Evolutionary conservation across 768 basidiomycete genomes (phyloP), one percentile per base, ranked within the genome.

Genomic region (Lentinula lateritia): DNA sequence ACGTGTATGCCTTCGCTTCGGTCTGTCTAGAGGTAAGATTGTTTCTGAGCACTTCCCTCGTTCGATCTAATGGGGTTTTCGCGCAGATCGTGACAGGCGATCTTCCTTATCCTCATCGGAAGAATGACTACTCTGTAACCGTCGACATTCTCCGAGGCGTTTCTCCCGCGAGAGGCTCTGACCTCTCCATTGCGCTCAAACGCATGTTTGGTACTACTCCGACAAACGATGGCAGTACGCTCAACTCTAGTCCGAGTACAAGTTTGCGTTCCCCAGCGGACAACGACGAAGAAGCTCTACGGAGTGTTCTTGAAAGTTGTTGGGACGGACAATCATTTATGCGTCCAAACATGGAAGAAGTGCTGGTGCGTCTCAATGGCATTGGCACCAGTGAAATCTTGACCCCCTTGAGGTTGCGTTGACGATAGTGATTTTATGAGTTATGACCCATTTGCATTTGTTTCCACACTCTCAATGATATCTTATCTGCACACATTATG

Each of bases 1-100:
- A 87, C 64, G 82, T 86, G n/a, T 87, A 82, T 60, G 80, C 84
- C 1, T 86, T 83, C 68, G 83, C 75, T 0, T 83, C 80, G 18
- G 78, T 86, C 48, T 85, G 84, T 69, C 74, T 86, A 45, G 84
- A 86, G 76, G 84, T 85, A 50, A 38, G 70, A 48, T 45, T 15
- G 38, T 16, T 48, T 32, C 23, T 54, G 50, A 58, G 23, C 9
- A 8, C 32, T 43, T 1, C 38, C 32, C 45, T 41, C 36, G 15
- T 56, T 28, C n/a, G 28, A 20, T 53, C 36, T 13, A 52, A n/a
- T 45, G 12, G 5, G 36, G 3, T 48, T 23, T 53, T 45, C 38
- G 53, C 50, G 18, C 45, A 85, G 84, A 73, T 85, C 43, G 77
- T 79, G 0, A 83, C 82, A 2, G 83, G 79, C 4, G 71, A 77